A percentile compares a stretch with the other conserved stretches of the same genome.
These are phyloP conservation scores for Garcia nutans DNA, from an alignment of 345 rosid species.

Conservation along the genomic window DNA sequence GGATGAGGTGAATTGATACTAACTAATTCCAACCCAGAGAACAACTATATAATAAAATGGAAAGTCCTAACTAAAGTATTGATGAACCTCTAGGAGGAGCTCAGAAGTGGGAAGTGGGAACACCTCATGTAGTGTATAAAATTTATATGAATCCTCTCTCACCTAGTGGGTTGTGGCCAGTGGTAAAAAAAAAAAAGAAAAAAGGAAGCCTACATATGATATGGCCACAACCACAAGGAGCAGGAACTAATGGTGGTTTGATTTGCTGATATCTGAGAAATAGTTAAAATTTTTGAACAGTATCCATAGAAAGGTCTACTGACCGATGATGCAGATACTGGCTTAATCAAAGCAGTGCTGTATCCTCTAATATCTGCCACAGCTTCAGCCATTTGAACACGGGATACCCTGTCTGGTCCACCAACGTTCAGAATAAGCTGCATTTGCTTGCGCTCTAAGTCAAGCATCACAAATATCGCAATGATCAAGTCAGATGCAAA, in stretches of 20 bases:
- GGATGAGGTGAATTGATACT: not conserved
- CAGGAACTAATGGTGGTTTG: not conserved
- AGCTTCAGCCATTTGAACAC: constrained; percentile 84
- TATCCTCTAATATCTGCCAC: constrained; percentile 71
- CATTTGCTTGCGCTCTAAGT: constrained; percentile 61
- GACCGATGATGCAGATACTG: constrained; percentile 74
- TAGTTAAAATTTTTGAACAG: constrained; percentile 5
- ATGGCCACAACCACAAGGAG: not conserved
- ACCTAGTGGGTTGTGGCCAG: not conserved
- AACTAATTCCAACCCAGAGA: not conserved
- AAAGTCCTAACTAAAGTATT: not conserved
- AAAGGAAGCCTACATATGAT: not conserved
- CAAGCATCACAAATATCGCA: constrained; percentile 18
- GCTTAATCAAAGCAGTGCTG: constrained; percentile 52
- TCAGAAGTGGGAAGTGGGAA: not conserved
- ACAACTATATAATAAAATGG: not conserved
- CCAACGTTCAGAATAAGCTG: constrained; percentile 69
- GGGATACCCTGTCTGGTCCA: constrained; percentile 82
- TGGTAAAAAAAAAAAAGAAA: not conserved
- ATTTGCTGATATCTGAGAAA: not conserved
- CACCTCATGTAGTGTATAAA: not conserved
- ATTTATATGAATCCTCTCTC: not conserved
- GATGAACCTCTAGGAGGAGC: not conserved
- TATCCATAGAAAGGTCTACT: constrained; percentile 14
- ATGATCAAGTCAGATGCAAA: constrained; percentile 9